A percentile compares a stretch with the other conserved stretches of the same genome.
These are phyloP conservation scores for Rhododendron williamsianum DNA, from an alignment of 148 eudicot species.

Conservation along the genomic window DNA sequence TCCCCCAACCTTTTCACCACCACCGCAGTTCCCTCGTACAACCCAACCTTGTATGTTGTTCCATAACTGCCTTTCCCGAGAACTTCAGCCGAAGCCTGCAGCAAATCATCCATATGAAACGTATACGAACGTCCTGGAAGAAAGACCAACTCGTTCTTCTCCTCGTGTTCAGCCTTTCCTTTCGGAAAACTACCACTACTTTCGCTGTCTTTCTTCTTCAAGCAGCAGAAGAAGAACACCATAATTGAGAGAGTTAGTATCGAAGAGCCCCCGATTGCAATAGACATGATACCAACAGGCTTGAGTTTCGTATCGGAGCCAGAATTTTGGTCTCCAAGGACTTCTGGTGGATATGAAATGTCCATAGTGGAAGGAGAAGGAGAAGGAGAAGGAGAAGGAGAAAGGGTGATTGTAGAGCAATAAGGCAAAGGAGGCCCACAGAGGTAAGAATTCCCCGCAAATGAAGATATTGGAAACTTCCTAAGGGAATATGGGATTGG, in stretches of 20 bases:
- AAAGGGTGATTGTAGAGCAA: too few species aligned
- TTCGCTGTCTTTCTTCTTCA: conserved; percentile 34
- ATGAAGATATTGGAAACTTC: too few species aligned
- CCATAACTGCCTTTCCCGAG: conserved; percentile 92
- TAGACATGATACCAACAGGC: conserved; percentile 39
- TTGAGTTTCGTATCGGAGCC: conserved; percentile 29
- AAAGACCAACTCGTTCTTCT: conserved; percentile 79
- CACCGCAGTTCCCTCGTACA: conserved; percentile 62
- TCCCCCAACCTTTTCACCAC: conserved; percentile 85
- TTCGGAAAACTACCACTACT: conserved; percentile 18
- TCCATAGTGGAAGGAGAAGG: conserved; percentile 13
- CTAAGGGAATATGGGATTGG: too few species aligned
- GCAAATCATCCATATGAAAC: conserved; percentile 83
- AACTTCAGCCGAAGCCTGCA: conserved; percentile 91
- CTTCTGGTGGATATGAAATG: conserved; percentile 20
- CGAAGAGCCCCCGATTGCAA: conserved; percentile 39
- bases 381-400: background rate
- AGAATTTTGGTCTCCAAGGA: background rate
- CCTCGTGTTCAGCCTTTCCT: conserved; percentile 29
- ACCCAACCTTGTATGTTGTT: conserved; percentile 76
- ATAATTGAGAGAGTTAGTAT: conserved; percentile 26
- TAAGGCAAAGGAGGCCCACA: too few species aligned
- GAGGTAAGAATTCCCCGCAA: too few species aligned
- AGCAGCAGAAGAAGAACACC: conserved; percentile 38
- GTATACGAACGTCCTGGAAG: conserved; percentile 63